These are phyloP conservation scores for Poteriospumella lacustris DNA, from an alignment of 108 stramenopile genomes.

Conservation along the genomic window DNA sequence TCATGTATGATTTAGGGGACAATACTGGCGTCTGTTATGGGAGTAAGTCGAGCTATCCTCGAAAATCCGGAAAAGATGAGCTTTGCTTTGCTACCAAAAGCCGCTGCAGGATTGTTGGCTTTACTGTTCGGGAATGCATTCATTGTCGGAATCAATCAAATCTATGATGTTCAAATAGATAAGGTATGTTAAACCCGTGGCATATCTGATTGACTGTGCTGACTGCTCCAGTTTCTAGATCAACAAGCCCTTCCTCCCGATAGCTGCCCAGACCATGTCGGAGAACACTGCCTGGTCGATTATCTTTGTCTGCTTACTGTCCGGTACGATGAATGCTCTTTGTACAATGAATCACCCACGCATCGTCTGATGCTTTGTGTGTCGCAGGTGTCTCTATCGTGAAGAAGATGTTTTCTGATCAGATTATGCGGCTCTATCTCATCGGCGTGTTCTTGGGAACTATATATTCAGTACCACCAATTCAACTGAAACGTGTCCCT, in stretches of 20 bases:
- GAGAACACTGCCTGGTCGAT: conserved; percentile 69
- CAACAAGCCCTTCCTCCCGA: conserved; percentile 91
- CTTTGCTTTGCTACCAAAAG: conserved; percentile 65
- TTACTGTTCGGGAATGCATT: conserved; percentile 86
- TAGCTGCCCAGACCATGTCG: conserved; percentile 87
- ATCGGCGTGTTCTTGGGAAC: conserved; percentile 74
- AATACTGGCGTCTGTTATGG: conserved; percentile 81
- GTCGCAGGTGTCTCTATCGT: neutral
- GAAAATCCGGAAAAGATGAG: conserved; percentile 72
- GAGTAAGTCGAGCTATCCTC: conserved; percentile 75
- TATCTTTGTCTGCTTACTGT: conserved; percentile 48
- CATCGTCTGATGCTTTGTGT: neutral
- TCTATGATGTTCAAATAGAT: conserved; percentile 87
- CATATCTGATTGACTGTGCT: neutral
- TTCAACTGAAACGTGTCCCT: conserved; percentile 82
- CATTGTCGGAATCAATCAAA: conserved; percentile 95
- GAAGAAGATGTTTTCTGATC: conserved; percentile 63
- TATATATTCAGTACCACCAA: conserved; percentile 84
- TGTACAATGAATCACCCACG: neutral
- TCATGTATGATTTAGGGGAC: conserved; percentile 55
- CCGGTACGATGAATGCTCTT: conserved; percentile 23
- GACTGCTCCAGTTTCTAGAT: conserved; percentile 34
- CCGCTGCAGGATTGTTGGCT: conserved; percentile 75
- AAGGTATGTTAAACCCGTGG: too few relatives aligned
- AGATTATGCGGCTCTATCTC: conserved; percentile 78